These are phyloP conservation scores for Backusella tarrabulga DNA, from an alignment of 192 early-diverging fungal genomes.

Conservation along the genomic window DNA sequence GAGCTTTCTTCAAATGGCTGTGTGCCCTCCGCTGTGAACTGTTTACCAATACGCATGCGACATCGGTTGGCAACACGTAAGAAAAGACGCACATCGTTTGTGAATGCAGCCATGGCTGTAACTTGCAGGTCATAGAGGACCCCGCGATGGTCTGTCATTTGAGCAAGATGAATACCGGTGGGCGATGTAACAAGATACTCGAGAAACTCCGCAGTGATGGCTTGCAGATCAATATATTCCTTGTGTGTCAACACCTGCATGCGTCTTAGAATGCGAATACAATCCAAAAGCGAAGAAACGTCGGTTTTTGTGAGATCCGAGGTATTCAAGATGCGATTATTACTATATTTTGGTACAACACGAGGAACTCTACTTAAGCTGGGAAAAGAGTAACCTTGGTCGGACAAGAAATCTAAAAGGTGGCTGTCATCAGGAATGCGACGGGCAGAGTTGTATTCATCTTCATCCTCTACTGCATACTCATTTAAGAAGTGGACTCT, in stretches of 20 bases:
- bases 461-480: constrained; percentile 44
- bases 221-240: constrained; percentile 53
- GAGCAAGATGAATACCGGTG: constrained; percentile 49
- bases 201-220: constrained; percentile 49
- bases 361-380: constrained; percentile 49
- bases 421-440: constrained; percentile 44
- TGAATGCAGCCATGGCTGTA: constrained; percentile 50
- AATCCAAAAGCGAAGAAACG: constrained; percentile 49
- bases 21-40: constrained; percentile 40
- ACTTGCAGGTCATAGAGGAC: constrained; percentile 59
- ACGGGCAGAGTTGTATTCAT: constrained; percentile 42
- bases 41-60: constrained; percentile 62
- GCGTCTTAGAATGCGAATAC: constrained; percentile 48
- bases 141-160: constrained; percentile 54
- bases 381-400: constrained; percentile 64
- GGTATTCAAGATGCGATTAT: constrained; percentile 30
- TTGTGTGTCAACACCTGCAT: constrained; percentile 54
- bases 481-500: constrained; percentile 48
- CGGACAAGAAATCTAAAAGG: constrained; percentile 45
- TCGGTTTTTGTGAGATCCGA: constrained; percentile 49
- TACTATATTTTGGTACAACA: constrained; percentile 40
- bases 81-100: constrained; percentile 54
- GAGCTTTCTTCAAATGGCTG: constrained; percentile 31
- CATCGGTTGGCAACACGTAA: constrained; percentile 54
- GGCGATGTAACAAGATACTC: constrained; percentile 56